Conservation (phyloP, 768 basidiomycete species). For the Tylopilus subfusipes region DNA sequence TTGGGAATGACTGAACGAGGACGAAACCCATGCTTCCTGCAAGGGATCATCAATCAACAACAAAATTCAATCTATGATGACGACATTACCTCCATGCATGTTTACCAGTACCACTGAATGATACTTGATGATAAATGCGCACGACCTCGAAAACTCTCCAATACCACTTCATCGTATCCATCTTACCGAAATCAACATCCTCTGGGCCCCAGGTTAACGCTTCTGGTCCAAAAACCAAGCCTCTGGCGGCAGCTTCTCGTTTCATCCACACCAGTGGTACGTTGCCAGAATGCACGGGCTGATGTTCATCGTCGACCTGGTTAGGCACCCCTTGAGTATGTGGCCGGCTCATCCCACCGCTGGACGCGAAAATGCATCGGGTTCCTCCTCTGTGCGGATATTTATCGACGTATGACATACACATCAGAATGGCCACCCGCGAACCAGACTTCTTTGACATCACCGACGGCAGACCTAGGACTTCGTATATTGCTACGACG, state of each 20-base stretch:
- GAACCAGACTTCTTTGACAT: constrained; percentile 16
- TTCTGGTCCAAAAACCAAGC: not conserved
- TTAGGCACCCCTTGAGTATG: no score
- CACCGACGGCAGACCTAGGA: not conserved
- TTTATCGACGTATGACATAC: not conserved
- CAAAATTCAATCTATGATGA: not conserved
- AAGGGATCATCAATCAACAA: not conserved
- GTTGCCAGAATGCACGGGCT: constrained; percentile 2
- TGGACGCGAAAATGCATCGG: not conserved
- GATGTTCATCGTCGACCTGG: not conserved
- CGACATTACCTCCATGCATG: not conserved
- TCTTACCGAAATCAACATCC: constrained; percentile 5
- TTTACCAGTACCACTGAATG: constrained; percentile 9
- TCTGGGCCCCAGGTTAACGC: not conserved
- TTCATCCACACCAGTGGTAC: constrained; percentile 10
- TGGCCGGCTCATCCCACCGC: not conserved
- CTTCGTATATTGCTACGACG: not conserved
- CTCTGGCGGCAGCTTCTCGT: constrained; percentile 2
- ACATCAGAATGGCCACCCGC: constrained; percentile 8
- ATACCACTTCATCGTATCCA: not conserved
- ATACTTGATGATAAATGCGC: constrained; percentile 5
- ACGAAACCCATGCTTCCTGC: not conserved
- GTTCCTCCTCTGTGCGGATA: not conserved
- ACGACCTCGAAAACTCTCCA: not conserved
- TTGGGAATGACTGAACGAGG: constrained; percentile 6